Percentiles rank a stretch among this genome's conserved stretches.
Evolutionary conservation across 2,329 filamentous ascomycete genomes (phyloP).

Genomic region (Fusarium floridanum): DNA sequence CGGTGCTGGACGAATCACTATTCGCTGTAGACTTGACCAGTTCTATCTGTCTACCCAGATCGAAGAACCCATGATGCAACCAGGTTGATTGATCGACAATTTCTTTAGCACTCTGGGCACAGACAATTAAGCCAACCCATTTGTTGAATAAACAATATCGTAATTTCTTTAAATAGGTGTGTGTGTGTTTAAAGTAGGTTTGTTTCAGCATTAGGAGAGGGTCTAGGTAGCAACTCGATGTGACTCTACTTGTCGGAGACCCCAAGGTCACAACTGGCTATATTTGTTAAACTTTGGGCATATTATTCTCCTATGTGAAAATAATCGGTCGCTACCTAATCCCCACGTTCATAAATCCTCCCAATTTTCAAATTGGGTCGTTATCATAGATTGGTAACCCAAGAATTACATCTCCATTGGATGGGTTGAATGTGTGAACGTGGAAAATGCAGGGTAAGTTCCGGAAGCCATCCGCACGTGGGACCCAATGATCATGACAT

Average conservation of each 20-base stretch:
- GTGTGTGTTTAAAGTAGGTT: not conserved
- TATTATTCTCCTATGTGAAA: not conserved
- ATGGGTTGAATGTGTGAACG: not conserved
- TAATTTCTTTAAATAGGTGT: not conserved
- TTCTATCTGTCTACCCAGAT: not conserved
- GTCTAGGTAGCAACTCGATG: not conserved
- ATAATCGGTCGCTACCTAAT: not conserved
- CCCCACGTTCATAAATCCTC: not conserved
- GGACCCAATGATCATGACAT: slow-evolving; percentile 34
- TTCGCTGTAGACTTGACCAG: not conserved
- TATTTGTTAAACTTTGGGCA: not conserved
- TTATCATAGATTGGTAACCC: not conserved
- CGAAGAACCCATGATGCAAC: not conserved
- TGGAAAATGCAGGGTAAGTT: slow-evolving; percentile 31
- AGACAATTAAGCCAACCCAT: not conserved
- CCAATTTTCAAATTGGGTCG: not conserved
- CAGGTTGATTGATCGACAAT: not conserved
- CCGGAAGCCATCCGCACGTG: not conserved
- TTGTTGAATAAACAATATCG: not conserved
- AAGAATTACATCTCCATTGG: not conserved
- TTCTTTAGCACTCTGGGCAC: not conserved
- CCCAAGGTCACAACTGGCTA: not conserved
- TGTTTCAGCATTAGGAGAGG: not conserved
- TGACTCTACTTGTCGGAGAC: not conserved
- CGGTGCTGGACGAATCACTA: not conserved